Evolutionary conservation across 2,329 filamentous ascomycete genomes (phyloP).

Genomic region (Epichloe baconii): DNA sequence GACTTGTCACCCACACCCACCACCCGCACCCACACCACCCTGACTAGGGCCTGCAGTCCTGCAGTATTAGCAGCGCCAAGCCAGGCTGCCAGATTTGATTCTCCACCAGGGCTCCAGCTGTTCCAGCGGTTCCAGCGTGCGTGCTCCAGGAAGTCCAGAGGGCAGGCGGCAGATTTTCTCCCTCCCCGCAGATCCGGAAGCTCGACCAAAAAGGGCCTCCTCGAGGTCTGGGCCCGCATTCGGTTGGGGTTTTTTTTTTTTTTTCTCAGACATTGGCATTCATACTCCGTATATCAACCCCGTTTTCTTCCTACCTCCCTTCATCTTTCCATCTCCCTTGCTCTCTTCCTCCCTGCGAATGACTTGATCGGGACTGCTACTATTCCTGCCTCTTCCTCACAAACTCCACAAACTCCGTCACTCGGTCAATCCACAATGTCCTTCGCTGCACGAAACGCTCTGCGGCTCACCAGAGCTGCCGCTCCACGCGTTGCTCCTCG

Average conservation of each 20-base stretch:
- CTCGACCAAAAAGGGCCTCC: too few relatives aligned
- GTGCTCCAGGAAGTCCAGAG: background rate
- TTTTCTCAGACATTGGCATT: background rate
- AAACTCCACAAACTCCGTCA: background rate
- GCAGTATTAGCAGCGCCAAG: background rate
- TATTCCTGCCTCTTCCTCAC: background rate
- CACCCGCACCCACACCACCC: too few relatives aligned
- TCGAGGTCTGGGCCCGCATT: background rate
- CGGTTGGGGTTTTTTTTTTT: background rate
- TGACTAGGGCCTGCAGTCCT: background rate
- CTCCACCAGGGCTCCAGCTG: background rate
- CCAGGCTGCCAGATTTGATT: constrained; percentile 4
- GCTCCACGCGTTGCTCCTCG: constrained; percentile 14
- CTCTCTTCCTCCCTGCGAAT: background rate
- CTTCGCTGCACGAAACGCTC: constrained; percentile 20
- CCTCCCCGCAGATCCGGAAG: too few relatives aligned
- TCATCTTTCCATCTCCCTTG: background rate
- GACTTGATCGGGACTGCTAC: too few relatives aligned
- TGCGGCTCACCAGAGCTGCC: constrained; percentile 21
- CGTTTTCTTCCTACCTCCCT: background rate
- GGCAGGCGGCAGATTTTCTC: background rate
- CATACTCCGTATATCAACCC: background rate
- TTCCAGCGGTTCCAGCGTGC: background rate
- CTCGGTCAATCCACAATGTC: constrained; percentile 17
- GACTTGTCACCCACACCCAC: background rate